Evolutionary conservation across 768 basidiomycete species (phyloP), one percentile per base, ranked within the genome.

Genomic region (Kwoniella sp.): DNA sequence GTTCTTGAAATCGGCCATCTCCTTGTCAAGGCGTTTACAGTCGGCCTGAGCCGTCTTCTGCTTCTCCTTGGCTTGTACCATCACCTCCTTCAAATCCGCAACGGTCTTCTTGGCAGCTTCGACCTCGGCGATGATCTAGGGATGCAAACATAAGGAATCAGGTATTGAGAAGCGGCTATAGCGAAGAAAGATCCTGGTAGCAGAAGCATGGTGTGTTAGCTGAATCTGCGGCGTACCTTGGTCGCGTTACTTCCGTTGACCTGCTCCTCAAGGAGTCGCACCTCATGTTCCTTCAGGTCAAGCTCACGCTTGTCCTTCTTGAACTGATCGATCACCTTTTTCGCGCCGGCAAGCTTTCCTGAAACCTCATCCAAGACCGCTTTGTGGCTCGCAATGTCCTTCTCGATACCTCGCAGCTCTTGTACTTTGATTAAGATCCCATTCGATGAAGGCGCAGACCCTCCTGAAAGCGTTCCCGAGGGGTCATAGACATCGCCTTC

Each of bases 1-100:
- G 81, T 94, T 89, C 83, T 96, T 94, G 84, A 99, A 97, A 82
- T 98, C 96, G 58, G 86, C 86, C 92, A 99, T 98, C 77, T 99
- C 96, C 72, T 88, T 88, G 81, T 98, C 92, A 24, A 98, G 86
- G 73, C 88, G 90, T 81, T 87, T 88, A 77, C 86, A 85, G 63
- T 97, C 93, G 0, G 83, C 87, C 53, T 88, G 82, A 0, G 92
- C 91, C 7, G 81, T 83, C 73, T 85, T 86, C 78, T 95, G 90
- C 74, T 91, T 91, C 58, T 87, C 83, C 76, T 88, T 86, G 5
- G 91, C 87, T 0, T 82, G 81, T 65, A 67, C 63, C 54, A 81
- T 71, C 10, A 72, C 68, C 51, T 74, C 71, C 57, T 77, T 77
- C 9, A 78, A 49, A 49, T 77, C 84, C 0, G 69, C 81, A 27